phyloP scores from a whole-genome alignment of 176 grass and related monocot species.

The Rhynchospora tenuis region DNA sequence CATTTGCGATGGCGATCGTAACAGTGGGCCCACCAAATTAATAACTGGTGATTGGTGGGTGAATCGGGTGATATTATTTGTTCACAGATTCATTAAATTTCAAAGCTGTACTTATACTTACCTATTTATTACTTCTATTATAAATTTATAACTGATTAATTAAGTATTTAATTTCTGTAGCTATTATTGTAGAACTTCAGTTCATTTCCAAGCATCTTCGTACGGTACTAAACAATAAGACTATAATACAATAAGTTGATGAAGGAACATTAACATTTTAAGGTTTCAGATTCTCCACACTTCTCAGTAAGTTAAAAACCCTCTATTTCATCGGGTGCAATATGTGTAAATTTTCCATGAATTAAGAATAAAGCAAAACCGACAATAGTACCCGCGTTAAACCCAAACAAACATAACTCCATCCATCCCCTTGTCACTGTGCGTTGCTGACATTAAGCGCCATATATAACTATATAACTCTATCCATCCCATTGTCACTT shows the following conservation, averaged over 20 bases:
- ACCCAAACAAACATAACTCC: not conserved
- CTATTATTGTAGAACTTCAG: no score
- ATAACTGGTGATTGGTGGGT: no score
- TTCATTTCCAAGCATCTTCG: no score
- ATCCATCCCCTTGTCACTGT: no score
- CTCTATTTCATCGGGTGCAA: not conserved
- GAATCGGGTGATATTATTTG: no score
- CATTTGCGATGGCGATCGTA: no score
- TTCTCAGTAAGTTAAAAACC: not conserved
- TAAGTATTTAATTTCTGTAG: no score
- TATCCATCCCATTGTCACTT: not conserved
- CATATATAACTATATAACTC: conserved; percentile 40
- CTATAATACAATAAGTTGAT: not conserved
- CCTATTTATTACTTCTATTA: no score
- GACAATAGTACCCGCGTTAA: conserved; percentile 8
- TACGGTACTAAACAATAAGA: not conserved
- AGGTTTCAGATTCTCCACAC: not conserved
- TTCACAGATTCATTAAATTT: no score
- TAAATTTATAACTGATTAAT: no score
- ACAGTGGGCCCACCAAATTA: no score
- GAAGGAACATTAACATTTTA: not conserved
- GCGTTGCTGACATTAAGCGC: not conserved
- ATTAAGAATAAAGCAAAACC: not conserved
- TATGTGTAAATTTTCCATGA: not conserved
- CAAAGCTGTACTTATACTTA: no score